Evolutionary conservation across 2,329 filamentous ascomycete species (phyloP), one percentile per base, ranked within the genome.

Genomic region (Epichloe coenophiala): DNA sequence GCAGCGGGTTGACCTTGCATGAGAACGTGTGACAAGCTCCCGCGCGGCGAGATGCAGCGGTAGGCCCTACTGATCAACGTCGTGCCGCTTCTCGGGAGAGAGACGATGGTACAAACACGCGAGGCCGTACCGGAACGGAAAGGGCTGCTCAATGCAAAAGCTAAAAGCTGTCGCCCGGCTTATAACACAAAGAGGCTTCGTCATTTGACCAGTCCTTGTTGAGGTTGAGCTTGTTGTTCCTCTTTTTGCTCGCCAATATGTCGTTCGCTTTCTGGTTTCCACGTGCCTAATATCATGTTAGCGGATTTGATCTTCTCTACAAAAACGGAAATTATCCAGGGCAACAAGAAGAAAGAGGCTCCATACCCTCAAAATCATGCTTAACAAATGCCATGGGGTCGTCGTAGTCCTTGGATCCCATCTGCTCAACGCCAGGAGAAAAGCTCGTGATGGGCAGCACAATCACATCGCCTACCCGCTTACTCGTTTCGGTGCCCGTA

Each of bases 321-420:
- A 40, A 21, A 51, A 35, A 35, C 37, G 17, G 15, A 19, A 40
- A 4, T 23, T 4, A 8, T 3, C 17, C 5, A n/a, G 4, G 6
- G 19, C 2, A 3, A 21, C 4, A 42, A 31, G 33, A 44, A 51
- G 12, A 51, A 47, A 21, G 40, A 31, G n/a, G 13, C 11, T 17
- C 27, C 76, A 58, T 71, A 94, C 91, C 93, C 73, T 95, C 88
- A 66, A 98, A 98, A 50, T 89, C 83, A 70, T 98, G 93, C 70
- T 93, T 90, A 54, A 98, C 93, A 73, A 95, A 97, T 2, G 93
- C 93, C 88, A 95, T 91, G 1, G 89, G 88, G 64, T 97, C 85
- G 58, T 96, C 88, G 41, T 83, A 77, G 55, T 94, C 89, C 61
- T 84, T 83, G 44, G 93, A 86, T 12, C 86, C 87, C 89, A 96